These are phyloP conservation scores for Solanum bulbocastanum DNA, from an alignment of 257 asterid species.

Conservation along the genomic window DNA sequence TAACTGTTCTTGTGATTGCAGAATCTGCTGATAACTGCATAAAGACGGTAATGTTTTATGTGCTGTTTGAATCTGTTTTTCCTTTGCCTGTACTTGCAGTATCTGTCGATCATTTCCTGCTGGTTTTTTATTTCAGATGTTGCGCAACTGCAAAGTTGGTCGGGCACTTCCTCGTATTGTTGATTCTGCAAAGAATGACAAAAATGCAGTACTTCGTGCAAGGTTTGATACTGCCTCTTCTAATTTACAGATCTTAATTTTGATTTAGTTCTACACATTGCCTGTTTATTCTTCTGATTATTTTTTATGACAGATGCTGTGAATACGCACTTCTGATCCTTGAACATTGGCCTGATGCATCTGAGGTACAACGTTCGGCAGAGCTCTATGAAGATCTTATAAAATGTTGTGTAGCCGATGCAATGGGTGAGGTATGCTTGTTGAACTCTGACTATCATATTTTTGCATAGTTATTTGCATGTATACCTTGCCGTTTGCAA, in stretches of 20 bases:
- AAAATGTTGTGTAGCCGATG: conserved; percentile 88
- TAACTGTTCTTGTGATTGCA: conserved; percentile 97
- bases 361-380: conserved; percentile 92
- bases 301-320: conserved; percentile 52
- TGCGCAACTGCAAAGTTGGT: conserved; percentile 92
- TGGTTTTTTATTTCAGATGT: conserved; percentile 43
- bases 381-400: conserved; percentile 92
- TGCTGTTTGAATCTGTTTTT: background rate
- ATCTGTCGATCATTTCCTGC: background rate
- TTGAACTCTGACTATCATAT: background rate
- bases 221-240: conserved; percentile 36
- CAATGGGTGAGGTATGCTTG: conserved; percentile 87
- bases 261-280: background rate
- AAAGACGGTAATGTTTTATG: conserved; percentile 59
- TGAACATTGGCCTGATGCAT: conserved; percentile 98
- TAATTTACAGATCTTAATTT: background rate
- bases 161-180: conserved; percentile 86
- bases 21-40: conserved; percentile 99
- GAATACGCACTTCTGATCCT: conserved; percentile 92
- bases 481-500: background rate
- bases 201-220: conserved; percentile 91
- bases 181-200: conserved; percentile 91
- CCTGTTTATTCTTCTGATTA: background rate
- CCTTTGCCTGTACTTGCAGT: background rate
- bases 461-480: background rate